Evolutionary conservation across 495 filamentous ascomycete genomes (phyloP), one percentile per base, ranked within the genome.

Genomic region (Parathielavia hyrcaniae): DNA sequence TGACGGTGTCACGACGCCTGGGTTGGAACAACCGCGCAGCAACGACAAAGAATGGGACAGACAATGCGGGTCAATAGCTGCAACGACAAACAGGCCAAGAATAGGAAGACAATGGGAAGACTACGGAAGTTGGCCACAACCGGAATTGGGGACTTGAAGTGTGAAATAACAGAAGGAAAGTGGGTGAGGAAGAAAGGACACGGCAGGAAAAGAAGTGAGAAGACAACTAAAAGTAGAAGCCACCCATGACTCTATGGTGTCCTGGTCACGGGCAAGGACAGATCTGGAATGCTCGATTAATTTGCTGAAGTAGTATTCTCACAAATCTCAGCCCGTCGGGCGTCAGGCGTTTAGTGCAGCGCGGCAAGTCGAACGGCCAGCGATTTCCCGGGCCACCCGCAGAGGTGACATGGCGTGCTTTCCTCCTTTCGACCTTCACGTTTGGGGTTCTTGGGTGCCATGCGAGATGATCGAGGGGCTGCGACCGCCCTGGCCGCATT

Each of bases 301-400:
- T 52, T 34, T 40, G 19, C 46, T 26, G n/a, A n/a, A n/a, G 46
- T 34, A 6, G 26, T 30, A 30, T 5, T 50, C 32, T 34, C n/a
- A n/a, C n/a, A n/a, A n/a, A n/a, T 17, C 1, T 1, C 14, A 50
- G 45, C 46, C 13, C 22, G 40, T 20, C 26, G 16, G 17, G 20
- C 47, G 50, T 53, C 57, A 48, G 50, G 50, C 20, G 11, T 13
- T 5, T 34, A 10, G 30, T 41, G 43, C 49, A 43, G 11, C 49
- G 50, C 22, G 43, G 41, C 43, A 59, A 16, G 40, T 48, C 48
- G 34, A 59, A 44, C 26, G 56, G 56, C 48, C 56, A 58, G 48
- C 56, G 14, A 16, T 35, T 16, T 36, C 48, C 14, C 19, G 20
- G 34, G 44, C 44, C 26, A n/a, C 10, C 13, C 46, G 22, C 30